Evolutionary conservation across 306 rosid genomes (phyloP).

Genomic region (Sechiopsis laciniata): DNA sequence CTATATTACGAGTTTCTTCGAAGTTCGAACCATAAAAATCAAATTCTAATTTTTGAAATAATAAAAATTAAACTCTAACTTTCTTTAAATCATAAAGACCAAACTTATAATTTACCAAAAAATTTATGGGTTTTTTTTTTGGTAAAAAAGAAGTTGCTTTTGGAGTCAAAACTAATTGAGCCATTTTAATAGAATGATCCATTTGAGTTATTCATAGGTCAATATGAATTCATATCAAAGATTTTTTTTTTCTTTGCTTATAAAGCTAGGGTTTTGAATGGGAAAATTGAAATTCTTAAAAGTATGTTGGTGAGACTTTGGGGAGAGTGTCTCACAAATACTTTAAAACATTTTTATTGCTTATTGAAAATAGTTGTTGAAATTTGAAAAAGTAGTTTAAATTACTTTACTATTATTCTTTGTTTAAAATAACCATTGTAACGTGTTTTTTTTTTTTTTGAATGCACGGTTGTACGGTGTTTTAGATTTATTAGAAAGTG

Average conservation of each 20-base stretch:
- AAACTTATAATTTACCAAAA: no score
- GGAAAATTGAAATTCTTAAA: neutral
- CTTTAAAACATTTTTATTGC: neutral
- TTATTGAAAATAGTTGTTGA: neutral
- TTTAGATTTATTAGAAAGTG: no score
- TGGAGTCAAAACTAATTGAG: neutral
- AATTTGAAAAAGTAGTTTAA: neutral
- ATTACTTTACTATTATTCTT: neutral
- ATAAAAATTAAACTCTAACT: no score
- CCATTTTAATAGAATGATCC: neutral
- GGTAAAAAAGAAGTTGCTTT: constrained; percentile 15
- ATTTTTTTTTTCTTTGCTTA: neutral
- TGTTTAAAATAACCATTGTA: neutral
- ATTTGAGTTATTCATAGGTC: neutral
- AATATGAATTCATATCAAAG: neutral
- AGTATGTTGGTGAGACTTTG: no score
- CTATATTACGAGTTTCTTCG: no score
- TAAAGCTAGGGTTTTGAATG: neutral
- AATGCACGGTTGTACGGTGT: no score
- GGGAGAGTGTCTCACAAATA: neutral
- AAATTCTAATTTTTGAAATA: no score
- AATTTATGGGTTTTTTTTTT: neutral
- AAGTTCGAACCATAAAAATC: no score
- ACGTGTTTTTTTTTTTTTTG: no score
- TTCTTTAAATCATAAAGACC: no score